Evolutionary conservation across 805 yeast genomes (phyloP), one percentile per base, ranked within the genome.

Genomic region (Schizosaccharomyces pombe): DNA sequence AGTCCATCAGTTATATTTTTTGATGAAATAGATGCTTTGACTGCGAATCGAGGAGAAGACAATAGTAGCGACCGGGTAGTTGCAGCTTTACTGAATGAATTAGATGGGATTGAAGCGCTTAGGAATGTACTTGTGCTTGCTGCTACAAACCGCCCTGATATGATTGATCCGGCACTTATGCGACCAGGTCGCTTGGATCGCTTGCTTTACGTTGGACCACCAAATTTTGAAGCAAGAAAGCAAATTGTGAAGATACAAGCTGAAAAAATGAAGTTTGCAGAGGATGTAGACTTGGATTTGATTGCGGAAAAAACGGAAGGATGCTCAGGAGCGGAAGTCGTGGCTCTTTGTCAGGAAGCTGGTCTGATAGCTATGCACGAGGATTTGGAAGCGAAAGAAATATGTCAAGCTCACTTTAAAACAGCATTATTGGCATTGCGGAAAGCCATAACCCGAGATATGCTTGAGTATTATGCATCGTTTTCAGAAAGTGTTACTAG

Each of bases 131-230:
- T 86, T 1, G 80, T 91, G 9, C 81, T 91, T 30, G 98, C 95
- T 1, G 98, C 98, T 8, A 91, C 99, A 0, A 91, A 91, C 64
- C 73, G 95, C 61, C 99, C 99, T 0, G 86, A 85, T 52, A 82
- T 82, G 28, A 85, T 91, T 47, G 98, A 91, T 63, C 75, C 95
- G 0, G 98, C 98, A 0, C 70, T 91, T 56, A 70, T 91, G 63
- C 77, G 99, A 62, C 98, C 99, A 0, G 99, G 99, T 0, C 75
- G 99, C 64, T 71, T 91, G 58, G 98, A 91, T 64, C 75, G 97
- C 61, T 89, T 89, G 60, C 78, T 91, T 32, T 91, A 85, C 63
- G 97, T 91, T 8, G 76, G 82, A 0, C 97, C 97, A 1, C 98
- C 98, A 0, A 94, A 87, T 63, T 67, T 61, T 54, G 78, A 73